Evolutionary conservation across 768 basidiomycete species (phyloP).

Genomic region (Vishniacozyma victoriae): DNA sequence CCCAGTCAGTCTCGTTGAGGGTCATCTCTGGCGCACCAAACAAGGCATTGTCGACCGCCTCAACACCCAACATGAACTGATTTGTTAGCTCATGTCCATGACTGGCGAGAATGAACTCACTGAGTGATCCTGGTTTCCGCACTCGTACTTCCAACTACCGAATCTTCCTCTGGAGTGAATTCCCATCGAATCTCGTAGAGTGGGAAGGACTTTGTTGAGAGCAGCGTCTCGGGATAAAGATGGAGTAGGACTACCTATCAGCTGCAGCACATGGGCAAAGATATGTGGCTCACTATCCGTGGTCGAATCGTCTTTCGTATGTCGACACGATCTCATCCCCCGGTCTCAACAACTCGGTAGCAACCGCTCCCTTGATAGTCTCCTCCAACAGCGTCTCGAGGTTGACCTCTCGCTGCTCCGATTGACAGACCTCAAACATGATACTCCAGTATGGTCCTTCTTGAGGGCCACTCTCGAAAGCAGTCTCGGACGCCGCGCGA

Average conservation of each 20-base stretch:
- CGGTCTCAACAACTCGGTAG: slow-evolving; percentile 41
- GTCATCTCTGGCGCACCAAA: slow-evolving; percentile 41
- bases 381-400: slow-evolving; percentile 43
- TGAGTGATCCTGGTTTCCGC: slow-evolving; percentile 40
- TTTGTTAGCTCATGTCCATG: neutral
- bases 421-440: slow-evolving; percentile 50
- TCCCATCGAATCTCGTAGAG: slow-evolving; percentile 40
- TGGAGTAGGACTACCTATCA: slow-evolving; percentile 43
- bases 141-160: slow-evolving; percentile 37
- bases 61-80: slow-evolving; percentile 47
- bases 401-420: slow-evolving; percentile 46
- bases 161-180: slow-evolving; percentile 47
- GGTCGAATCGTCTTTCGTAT: slow-evolving; percentile 46
- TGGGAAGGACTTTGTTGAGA: slow-evolving; percentile 44
- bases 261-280: neutral
- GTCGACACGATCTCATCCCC: slow-evolving; percentile 48
- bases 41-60: slow-evolving; percentile 44
- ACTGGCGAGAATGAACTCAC: slow-evolving; percentile 12
- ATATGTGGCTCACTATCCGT: slow-evolving; percentile 32
- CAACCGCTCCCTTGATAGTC: slow-evolving; percentile 47
- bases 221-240: slow-evolving; percentile 46
- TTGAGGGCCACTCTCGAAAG: slow-evolving; percentile 19
- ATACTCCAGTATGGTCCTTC: slow-evolving; percentile 47
- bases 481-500: slow-evolving; percentile 40
- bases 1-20: slow-evolving; percentile 41